Evolutionary conservation across 345 rosid species (phyloP).

Genomic region (Rubroshorea leprosula): DNA sequence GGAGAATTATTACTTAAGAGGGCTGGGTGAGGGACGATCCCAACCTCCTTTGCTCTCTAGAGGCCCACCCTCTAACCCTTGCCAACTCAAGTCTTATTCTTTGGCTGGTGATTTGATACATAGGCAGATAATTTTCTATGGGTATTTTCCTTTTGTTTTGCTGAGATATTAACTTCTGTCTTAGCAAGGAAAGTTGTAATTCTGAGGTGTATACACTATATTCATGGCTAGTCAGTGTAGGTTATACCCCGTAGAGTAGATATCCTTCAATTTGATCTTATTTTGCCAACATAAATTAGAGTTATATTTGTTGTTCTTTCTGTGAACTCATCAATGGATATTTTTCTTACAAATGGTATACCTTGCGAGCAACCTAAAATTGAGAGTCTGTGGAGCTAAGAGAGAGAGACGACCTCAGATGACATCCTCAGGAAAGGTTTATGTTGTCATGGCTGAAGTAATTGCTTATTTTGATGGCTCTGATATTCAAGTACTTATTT

Average conservation of each 20-base stretch:
- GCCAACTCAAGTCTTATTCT: no score
- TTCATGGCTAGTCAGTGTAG: no score
- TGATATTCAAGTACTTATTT: conserved; percentile 50
- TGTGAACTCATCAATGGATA: not conserved
- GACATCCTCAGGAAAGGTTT: conserved; percentile 64
- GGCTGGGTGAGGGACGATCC: no score
- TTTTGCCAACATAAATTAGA: no score
- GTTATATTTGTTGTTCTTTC: not conserved
- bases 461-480: conserved; percentile 84
- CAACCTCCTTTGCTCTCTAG: no score
- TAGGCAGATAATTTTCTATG: conserved; percentile 57
- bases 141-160: not conserved
- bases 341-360: conserved; percentile 46
- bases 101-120: conserved; percentile 66
- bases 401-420: conserved; percentile 50
- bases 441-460: conserved; percentile 63
- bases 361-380: conserved; percentile 53
- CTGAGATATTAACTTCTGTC: no score
- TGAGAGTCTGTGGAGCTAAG: conserved; percentile 69
- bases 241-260: no score
- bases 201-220: no score
- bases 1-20: no score
- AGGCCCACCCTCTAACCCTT: no score
- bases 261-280: no score
- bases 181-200: no score